Evolutionary conservation across 2,329 filamentous ascomycete species (phyloP).

Genomic region (Ceratocystiopsis minuta): DNA sequence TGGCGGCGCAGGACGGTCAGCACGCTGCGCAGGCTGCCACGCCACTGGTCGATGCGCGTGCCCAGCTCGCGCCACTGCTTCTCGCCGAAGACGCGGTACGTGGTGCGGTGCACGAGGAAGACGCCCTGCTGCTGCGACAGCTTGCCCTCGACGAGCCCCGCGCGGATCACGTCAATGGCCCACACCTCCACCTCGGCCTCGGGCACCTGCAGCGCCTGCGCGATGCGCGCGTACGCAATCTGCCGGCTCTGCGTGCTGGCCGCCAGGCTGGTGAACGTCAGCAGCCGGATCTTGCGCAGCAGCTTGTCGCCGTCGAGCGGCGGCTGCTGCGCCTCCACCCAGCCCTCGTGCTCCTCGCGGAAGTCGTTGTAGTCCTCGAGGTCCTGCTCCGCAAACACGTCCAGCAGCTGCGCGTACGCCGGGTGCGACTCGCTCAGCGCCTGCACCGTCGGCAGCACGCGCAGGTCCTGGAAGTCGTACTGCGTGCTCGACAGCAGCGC

Average conservation of each 20-base stretch:
- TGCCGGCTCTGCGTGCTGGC: constrained; percentile 70
- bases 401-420: constrained; percentile 76
- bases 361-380: constrained; percentile 95
- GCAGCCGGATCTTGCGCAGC: constrained; percentile 86
- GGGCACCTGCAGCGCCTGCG: constrained; percentile 68
- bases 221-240: constrained; percentile 73
- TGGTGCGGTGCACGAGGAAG: constrained; percentile 90
- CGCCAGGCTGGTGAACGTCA: constrained; percentile 81
- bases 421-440: constrained; percentile 71
- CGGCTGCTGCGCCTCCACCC: constrained; percentile 48
- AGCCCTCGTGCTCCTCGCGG: constrained; percentile 74
- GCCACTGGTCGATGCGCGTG: constrained; percentile 80
- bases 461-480: constrained; percentile 65
- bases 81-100: constrained; percentile 91
- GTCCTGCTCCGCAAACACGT: constrained; percentile 87
- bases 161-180: constrained; percentile 96
- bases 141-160: constrained; percentile 89
- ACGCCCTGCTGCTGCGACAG: constrained; percentile 82
- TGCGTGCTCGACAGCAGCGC: constrained; percentile 34
- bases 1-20: constrained; percentile 61
- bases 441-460: constrained; percentile 67
- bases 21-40: constrained; percentile 61
- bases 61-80: constrained; percentile 97
- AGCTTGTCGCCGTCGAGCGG: constrained; percentile 55
- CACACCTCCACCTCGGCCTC: constrained; percentile 83